Base-by-base conservation (phyloP, 345 rosid species). In the Kandelia obovata region DNA sequence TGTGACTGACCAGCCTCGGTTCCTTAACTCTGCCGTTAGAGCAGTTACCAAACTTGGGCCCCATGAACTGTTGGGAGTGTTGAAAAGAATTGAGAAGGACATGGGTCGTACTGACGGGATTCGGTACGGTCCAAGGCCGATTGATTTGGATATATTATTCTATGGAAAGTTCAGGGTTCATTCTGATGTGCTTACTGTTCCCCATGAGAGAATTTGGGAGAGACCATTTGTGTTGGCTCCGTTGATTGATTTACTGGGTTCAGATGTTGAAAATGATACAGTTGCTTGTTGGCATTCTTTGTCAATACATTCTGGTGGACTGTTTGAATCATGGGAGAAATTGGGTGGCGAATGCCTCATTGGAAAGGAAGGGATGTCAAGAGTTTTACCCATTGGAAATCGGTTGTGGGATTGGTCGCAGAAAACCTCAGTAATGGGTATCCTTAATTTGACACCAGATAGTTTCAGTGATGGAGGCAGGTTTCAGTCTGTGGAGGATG, bases 401-500 rank as follows among this genome's bases (percentile, higher is more conserved):
- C 60, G 23, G 27, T 67, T 95, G n/a, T 92, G 93, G 97, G 91
- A 95, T 65, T 92, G 96, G 87, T 80, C 93, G 0, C 71, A 73
- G 69, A 86, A 71, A 67, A 87, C 93, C 64, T 78, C 83, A 70
- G 84, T 90, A 37, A 92, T 88, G 99, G 99, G 99, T 56, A 74
- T 95, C 60, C 89, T 95, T 76, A 95, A 92, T 83, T 75, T 92
- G 67, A 95, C 97, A 6, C 97, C 96, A 4, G 97, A 95, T 71
- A 95, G 99, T 83, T 95, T 95, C 46, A 90, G 99, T 49, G 96
- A 95, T 60, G 99, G 96, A 49, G 97, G 97, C 21, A 84, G 71
- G 65, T 90, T 87, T 73, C 86, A 77, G 43, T 83, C 89, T 1
- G 73, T 83, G 56, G 90, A 90, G 56, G 82, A 85, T 80, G 96